Percentiles rank a stretch among this genome's conserved stretches.
Conservation (phyloP, 1,139 yeast species). For the Entelexis sorbosivorans region DNA sequence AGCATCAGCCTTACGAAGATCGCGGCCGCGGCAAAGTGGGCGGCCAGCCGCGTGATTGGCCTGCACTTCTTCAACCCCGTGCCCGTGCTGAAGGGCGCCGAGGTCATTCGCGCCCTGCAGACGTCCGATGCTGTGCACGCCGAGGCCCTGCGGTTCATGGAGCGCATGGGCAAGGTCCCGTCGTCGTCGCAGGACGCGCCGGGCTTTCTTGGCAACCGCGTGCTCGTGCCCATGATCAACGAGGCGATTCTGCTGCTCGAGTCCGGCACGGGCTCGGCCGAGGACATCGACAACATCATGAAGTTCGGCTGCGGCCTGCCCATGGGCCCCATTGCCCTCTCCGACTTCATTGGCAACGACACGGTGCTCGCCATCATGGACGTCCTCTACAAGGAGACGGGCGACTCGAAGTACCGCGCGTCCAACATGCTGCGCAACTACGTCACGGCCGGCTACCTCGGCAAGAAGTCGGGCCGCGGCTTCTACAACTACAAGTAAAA, state of each 20-base stretch:
- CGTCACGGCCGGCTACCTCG: slow-evolving; percentile 39
- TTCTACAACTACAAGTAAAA: slow-evolving; percentile 32
- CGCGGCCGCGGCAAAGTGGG: slow-evolving; percentile 36
- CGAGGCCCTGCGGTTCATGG: slow-evolving; percentile 29
- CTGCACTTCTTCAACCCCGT: slow-evolving; percentile 41
- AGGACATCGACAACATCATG: slow-evolving; percentile 38
- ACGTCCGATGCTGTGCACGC: slow-evolving; percentile 32
- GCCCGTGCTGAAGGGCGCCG: slow-evolving; percentile 39
- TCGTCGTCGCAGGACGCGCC: slow-evolving; percentile 35
- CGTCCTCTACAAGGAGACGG: slow-evolving; percentile 34
- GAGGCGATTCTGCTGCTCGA: slow-evolving; percentile 37
- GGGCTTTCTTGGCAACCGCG: slow-evolving; percentile 37
- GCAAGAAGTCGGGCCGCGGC: slow-evolving; percentile 36
- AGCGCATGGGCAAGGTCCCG: slow-evolving; percentile 33
- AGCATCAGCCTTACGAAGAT: slow-evolving; percentile 37
- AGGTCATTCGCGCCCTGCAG: slow-evolving; percentile 36
- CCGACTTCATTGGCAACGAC: slow-evolving; percentile 38
- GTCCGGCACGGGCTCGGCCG: slow-evolving; percentile 35
- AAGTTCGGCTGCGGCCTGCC: slow-evolving; percentile 40
- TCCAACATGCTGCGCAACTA: slow-evolving; percentile 32
- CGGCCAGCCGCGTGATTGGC: slow-evolving; percentile 35
- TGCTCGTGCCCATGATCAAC: slow-evolving; percentile 37
- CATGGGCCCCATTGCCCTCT: slow-evolving; percentile 38
- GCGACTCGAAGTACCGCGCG: slow-evolving; percentile 37
- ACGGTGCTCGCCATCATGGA: slow-evolving; percentile 37